Conservation (phyloP, 306 rosid genomes). For the Trifolium repens region DNA sequence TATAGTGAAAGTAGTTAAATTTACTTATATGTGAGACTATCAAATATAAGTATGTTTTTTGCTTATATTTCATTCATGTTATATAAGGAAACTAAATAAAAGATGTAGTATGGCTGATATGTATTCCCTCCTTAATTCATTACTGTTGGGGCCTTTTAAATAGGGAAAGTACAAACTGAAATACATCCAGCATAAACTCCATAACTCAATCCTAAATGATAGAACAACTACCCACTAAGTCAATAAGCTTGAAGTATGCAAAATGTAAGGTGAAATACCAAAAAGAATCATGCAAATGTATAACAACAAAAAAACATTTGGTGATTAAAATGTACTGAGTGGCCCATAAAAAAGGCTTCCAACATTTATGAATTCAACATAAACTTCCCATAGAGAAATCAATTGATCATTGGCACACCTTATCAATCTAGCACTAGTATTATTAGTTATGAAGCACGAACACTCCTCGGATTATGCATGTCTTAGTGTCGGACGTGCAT, state of each 20-base stretch:
- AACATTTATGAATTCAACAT: constrained; percentile 17
- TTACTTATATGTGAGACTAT: neutral
- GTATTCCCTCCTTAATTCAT: neutral
- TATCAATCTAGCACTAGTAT: neutral
- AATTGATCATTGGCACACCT: constrained; percentile 2
- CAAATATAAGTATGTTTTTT: neutral
- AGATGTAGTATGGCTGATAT: neutral
- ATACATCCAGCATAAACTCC: neutral
- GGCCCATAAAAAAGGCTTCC: constrained; percentile 7
- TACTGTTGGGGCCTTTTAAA: neutral
- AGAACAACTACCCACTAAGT: neutral
- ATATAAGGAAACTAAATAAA: neutral
- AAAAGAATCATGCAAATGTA: neutral
- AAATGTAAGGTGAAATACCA: neutral
- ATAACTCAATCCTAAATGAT: neutral
- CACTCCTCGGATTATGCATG: too few relatives aligned
- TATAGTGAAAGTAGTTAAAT: neutral
- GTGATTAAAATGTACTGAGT: too few relatives aligned
- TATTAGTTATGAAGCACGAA: too few relatives aligned
- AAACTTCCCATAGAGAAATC: constrained; percentile 22
- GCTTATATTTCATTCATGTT: neutral
- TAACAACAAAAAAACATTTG: too few relatives aligned
- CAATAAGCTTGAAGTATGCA: neutral
- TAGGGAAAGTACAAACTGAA: neutral
- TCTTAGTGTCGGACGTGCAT: too few relatives aligned